Percentiles rank a stretch among this genome's conserved stretches.
phyloP scores from a whole-genome alignment of 2,329 filamentous ascomycete genomes.

The Grosmannia huntii region DNA sequence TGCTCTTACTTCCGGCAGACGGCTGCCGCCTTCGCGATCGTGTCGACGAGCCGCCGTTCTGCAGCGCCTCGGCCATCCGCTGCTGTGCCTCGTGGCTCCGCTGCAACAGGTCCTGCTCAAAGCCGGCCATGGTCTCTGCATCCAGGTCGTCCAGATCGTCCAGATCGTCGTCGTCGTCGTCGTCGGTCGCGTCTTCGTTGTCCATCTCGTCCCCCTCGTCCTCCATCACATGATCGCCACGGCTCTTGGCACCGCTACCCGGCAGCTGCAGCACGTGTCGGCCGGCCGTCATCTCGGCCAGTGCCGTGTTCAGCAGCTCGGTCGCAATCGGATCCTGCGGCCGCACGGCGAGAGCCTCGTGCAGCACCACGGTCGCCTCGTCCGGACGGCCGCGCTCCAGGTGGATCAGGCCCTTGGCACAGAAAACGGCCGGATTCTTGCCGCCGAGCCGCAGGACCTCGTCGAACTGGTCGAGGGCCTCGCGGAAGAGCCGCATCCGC shows the following conservation, averaged over 20 bases:
- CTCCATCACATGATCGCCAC: background rate
- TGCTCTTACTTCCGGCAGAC: slow-evolving; percentile 27
- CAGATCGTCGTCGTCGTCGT: background rate
- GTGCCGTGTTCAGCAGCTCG: slow-evolving; percentile 60
- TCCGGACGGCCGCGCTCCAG: slow-evolving; percentile 63
- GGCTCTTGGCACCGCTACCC: background rate
- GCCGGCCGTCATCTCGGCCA: slow-evolving; percentile 43
- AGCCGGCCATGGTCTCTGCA: slow-evolving; percentile 30
- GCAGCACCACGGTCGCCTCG: slow-evolving; percentile 69
- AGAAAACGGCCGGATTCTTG: slow-evolving; percentile 67
- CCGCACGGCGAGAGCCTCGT: slow-evolving; percentile 68
- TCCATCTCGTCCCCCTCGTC: background rate
- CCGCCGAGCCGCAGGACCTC: slow-evolving; percentile 73
- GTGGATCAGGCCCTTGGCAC: slow-evolving; percentile 71
- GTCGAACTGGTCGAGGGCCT: slow-evolving; percentile 71
- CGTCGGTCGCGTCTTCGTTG: background rate
- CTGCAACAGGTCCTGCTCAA: slow-evolving; percentile 39
- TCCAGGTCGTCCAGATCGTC: slow-evolving; percentile 1
- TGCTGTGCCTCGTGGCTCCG: slow-evolving; percentile 31
- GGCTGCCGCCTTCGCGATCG: slow-evolving; percentile 1
- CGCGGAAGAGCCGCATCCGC: slow-evolving; percentile 52
- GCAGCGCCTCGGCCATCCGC: slow-evolving; percentile 17
- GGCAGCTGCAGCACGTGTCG: slow-evolving; percentile 18
- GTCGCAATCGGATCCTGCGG: slow-evolving; percentile 74
- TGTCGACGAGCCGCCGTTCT: slow-evolving; percentile 6